Evolutionary conservation across 1,139 yeast genomes (phyloP), one percentile per base, ranked within the genome.

Genomic region (Meyerozyma guilliermondii): DNA sequence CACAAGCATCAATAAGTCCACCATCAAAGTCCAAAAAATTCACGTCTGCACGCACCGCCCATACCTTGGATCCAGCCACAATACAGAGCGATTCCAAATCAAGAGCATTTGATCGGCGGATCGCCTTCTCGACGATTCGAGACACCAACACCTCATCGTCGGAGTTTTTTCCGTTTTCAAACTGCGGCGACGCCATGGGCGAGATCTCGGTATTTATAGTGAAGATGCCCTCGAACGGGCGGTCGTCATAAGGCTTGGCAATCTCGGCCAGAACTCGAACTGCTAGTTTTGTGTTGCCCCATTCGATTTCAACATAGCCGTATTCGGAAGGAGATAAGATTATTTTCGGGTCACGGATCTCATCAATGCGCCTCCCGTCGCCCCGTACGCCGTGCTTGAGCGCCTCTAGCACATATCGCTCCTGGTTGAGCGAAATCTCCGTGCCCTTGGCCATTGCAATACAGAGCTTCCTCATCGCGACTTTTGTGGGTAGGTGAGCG

Each of bases 211-310:
- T 86, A 40, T 87, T 80, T 24, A 92, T 89, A 35, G 78, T 70
- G 58, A 92, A 89, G 4, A 86, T 61, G 1, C 98, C 98, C 63
- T 94, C 98, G 58, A 87, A 91, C 1, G 98, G 98, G 41, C 96
- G 73, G 53, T 91, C 96, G 43, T 88, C 96, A 52, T 76, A 84
- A 0, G 98, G 98, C 47, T 78, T 76, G 8, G 80, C 74, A n/a
- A 94, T 81, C 44, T 80, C 83, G 17, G 95, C 86, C 20, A 92
- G 81, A 2, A 91, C 82, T 45, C 92, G 75, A 13, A 85, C 92
- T 3, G 87, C 81, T 4, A 92, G 78, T 52, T 76, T 69, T 4
- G 96, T 87, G 24, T 74, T 66, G 1, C 98, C 98, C 61, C 91
- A 72, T 29, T 66, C 65, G 9, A 91, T 80, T 51, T 87, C 88